Conservation (phyloP, 2,329 filamentous ascomycete species). For the Xylaria sp. region DNA sequence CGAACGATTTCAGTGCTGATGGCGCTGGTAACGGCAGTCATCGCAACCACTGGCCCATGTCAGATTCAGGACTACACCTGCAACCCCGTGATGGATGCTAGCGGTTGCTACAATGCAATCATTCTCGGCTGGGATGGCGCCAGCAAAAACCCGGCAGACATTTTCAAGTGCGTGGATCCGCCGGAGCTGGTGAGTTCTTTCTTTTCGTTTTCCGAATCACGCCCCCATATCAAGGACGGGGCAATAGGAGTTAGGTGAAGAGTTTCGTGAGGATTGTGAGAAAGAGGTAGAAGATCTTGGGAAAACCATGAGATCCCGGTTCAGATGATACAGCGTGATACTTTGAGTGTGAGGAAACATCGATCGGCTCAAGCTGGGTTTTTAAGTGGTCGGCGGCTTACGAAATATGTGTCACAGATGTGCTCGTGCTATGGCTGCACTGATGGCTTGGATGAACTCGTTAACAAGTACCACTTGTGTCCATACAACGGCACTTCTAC, state of each 20-base stretch:
- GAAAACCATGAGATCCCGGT: background rate
- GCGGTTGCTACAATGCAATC: conserved; percentile 34
- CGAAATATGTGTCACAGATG: conserved; percentile 25
- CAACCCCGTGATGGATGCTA: conserved; percentile 36
- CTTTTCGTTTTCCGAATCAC: background rate
- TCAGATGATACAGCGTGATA: background rate
- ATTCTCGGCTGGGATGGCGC: conserved; percentile 37
- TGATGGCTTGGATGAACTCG: conserved; percentile 33
- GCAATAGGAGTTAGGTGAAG: no score
- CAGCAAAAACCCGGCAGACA: conserved; percentile 32
- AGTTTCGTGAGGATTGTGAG: no score
- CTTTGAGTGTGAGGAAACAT: background rate
- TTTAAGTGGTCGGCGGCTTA: conserved; percentile 5
- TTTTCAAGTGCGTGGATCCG: conserved; percentile 37
- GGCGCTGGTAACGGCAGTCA: conserved; percentile 16
- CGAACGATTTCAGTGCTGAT: conserved; percentile 1
- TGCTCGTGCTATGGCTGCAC: conserved; percentile 39
- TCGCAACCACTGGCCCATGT: conserved; percentile 34
- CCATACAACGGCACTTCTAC: conserved; percentile 33
- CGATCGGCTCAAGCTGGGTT: background rate
- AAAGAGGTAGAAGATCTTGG: background rate
- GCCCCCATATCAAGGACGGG: background rate
- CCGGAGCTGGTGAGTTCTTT: conserved; percentile 32
- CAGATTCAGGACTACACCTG: conserved; percentile 32
- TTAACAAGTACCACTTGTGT: conserved; percentile 35